phyloP scores from a whole-genome alignment of 2,329 filamentous ascomycete species.

The Colletotrichum kahawae region DNA sequence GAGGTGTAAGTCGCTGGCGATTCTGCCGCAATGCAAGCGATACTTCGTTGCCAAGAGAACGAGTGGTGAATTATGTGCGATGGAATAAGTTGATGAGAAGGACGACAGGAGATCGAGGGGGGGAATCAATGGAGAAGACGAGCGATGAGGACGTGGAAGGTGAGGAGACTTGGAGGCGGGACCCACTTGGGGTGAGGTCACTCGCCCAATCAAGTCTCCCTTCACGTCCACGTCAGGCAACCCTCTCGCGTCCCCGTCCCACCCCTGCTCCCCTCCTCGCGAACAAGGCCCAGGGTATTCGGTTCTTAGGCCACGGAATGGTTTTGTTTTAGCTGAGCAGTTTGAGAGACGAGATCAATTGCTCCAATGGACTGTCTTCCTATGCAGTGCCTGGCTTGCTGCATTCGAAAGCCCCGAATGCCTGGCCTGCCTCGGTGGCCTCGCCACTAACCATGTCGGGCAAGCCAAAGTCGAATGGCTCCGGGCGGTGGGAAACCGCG shows the following conservation, averaged over 20 bases:
- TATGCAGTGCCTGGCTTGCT: not conserved
- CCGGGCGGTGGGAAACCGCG: no score
- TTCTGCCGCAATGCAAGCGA: rapidly evolving
- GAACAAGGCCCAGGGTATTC: not conserved
- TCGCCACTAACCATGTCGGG: not conserved
- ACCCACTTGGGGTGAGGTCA: not conserved
- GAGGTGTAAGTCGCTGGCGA: not conserved
- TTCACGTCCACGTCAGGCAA: not conserved
- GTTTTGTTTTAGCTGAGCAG: not conserved
- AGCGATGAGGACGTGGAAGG: not conserved
- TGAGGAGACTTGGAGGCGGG: not conserved
- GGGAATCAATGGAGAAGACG: not conserved
- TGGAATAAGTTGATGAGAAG: rapidly evolving
- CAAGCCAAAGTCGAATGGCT: no score
- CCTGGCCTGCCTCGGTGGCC: not conserved
- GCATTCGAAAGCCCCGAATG: not conserved
- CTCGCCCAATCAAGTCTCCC: not conserved
- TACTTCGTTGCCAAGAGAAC: rapidly evolving
- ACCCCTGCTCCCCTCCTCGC: not conserved
- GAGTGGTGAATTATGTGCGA: rapidly evolving
- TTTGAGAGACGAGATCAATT: not conserved
- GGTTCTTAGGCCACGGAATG: not conserved
- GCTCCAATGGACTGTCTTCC: not conserved
- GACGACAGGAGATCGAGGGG: rapidly evolving
- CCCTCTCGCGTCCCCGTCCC: not conserved